phyloP scores from a whole-genome alignment of 345 rosid genomes.

The Cardamine chenopodiifolia region DNA sequence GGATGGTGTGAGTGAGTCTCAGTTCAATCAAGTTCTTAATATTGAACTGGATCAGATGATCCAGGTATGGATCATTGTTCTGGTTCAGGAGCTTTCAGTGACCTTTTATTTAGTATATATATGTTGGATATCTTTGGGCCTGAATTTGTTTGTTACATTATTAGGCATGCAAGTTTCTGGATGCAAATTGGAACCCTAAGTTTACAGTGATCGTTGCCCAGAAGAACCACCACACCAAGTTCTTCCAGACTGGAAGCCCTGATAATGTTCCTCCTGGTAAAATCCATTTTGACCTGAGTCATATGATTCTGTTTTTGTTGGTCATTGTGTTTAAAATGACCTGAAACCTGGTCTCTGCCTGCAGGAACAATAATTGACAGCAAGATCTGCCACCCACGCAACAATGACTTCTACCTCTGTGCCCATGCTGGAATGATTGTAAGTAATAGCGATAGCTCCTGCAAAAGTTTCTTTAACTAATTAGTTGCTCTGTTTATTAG shows the following conservation, averaged over 20 bases:
- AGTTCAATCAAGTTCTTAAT: constrained; percentile 84
- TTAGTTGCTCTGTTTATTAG: background rate
- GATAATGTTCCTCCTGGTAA: constrained; percentile 91
- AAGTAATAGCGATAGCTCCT: constrained; percentile 41
- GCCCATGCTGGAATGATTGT: constrained; percentile 94
- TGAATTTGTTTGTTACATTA: background rate
- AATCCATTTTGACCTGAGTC: background rate
- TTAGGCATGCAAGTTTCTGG: constrained; percentile 88
- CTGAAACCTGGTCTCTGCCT: background rate
- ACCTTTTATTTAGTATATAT: background rate
- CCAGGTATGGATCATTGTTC: constrained; percentile 53
- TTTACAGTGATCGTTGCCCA: constrained; percentile 84
- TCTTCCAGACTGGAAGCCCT: constrained; percentile 66
- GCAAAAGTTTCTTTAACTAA: background rate
- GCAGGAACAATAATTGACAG: constrained; percentile 79
- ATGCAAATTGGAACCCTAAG: constrained; percentile 67
- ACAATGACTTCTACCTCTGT: constrained; percentile 85
- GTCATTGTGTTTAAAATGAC: background rate
- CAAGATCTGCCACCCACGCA: constrained; percentile 72
- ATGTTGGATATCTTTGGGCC: background rate
- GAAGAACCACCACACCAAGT: constrained; percentile 90
- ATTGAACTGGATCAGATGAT: constrained; percentile 80
- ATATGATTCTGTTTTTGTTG: background rate
- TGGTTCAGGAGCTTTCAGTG: background rate
- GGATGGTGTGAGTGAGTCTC: constrained; percentile 97